Base-by-base conservation (phyloP, 257 asterid species). In the Solanum commersonii region DNA sequence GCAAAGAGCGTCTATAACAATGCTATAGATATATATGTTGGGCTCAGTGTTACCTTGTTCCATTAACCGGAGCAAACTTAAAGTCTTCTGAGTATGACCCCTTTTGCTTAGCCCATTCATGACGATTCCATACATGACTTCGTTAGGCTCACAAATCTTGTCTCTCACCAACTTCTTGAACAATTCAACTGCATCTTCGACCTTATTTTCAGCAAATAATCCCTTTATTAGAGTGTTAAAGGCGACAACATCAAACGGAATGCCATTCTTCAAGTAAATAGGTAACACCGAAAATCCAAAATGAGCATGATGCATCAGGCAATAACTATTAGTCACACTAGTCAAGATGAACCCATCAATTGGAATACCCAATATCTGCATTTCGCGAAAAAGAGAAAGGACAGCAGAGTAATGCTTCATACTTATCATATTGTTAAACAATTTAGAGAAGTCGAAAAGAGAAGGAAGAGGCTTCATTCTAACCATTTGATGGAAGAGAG, bases 171-270 rank as follows among this genome's bases (percentile, higher is more conserved):
- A 9, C 2, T 63, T 49, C 1, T 63, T 23, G 70, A 63, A 63
- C 70, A 63, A 63, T 63, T 63, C 70, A 23, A 63, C 12, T 0
- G 67, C 29, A 63, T 63, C 70, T 23, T 23, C 0, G 0, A 63
- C 29, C 15, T 63, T 63, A 63, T 63, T 23, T 63, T 63, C 7
- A 63, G 1, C 31, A 63, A 63, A 63, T 0, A 52, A 0, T 52
- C 63, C 63, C 0, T 0, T 52, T 52, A 52, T 0, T 52, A 52
- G n/a, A 0, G 14, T 22, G 14, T 2, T 63, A 63, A 4, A 63
- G 70, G 70, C 0, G 0, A 63, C 70, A 63, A 0, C 0, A 23
- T 9, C 0, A 63, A 63, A 63, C 0, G 29, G 0, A 4, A 63
- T 9, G 6, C 70, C 72, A 65, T 2, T 65, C 34, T 65, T 65